phyloP scores from a whole-genome alignment of 2,329 filamentous ascomycete genomes.

The Phialemonium atrogriseum region DNA sequence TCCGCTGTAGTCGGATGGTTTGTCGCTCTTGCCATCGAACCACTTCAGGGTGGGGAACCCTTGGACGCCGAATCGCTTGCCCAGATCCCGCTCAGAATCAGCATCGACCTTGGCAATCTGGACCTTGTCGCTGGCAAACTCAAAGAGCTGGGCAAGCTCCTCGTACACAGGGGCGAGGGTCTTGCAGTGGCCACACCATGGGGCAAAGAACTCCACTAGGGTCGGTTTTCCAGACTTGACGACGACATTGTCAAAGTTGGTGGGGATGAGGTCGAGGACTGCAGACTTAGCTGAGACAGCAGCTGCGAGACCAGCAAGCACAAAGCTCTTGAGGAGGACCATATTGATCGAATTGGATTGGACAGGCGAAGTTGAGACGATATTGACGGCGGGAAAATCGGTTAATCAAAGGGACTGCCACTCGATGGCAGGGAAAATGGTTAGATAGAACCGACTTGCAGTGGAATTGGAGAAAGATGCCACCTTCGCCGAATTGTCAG shows the following conservation, averaged over 20 bases:
- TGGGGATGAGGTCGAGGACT: conserved; percentile 80
- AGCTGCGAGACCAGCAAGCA: conserved; percentile 46
- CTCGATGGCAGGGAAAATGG: no score
- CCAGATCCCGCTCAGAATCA: conserved; percentile 76
- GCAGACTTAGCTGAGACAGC: conserved; percentile 63
- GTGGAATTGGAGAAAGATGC: no score
- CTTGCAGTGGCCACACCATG: conserved; percentile 99
- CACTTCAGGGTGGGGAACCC: conserved; percentile 97
- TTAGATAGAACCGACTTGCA: no score
- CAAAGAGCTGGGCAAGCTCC: conserved; percentile 70
- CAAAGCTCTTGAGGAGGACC: conserved; percentile 53
- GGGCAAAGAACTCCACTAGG: conserved; percentile 95
- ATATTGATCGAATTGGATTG: conserved; percentile 33
- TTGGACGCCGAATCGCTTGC: conserved; percentile 78
- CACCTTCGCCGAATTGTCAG: no score
- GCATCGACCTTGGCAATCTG: conserved; percentile 95
- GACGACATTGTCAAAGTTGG: conserved; percentile 87
- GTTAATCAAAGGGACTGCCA: no score
- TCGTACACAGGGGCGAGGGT: conserved; percentile 91
- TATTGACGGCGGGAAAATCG: no score
- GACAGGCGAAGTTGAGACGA: no score
- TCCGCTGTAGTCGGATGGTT: conserved; percentile 75
- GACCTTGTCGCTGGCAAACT: conserved; percentile 62
- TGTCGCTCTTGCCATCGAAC: conserved; percentile 91
- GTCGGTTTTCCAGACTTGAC: conserved; percentile 90